Evolutionary conservation across 768 basidiomycete genomes (phyloP).

Genomic region (Cystofilobasidium ferigula): DNA sequence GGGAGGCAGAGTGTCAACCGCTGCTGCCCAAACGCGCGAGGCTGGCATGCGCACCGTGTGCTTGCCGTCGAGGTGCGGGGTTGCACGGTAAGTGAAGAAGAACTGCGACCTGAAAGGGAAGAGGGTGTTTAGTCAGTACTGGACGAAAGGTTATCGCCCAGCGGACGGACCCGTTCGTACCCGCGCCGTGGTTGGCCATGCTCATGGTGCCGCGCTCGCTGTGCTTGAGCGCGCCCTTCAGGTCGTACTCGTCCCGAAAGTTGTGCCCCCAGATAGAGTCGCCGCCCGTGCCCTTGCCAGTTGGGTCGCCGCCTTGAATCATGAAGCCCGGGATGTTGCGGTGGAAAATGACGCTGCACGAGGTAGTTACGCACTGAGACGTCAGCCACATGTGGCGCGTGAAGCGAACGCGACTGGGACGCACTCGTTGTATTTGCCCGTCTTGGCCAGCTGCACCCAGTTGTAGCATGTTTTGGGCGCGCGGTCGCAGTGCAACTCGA

Average conservation of each 20-base stretch:
- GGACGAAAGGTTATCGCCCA: not conserved
- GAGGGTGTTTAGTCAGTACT: not conserved
- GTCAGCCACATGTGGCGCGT: not conserved
- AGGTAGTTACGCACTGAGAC: not conserved
- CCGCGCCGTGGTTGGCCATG: constrained; percentile 91
- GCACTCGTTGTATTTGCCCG: constrained; percentile 83
- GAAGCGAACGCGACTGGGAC: constrained; percentile 23
- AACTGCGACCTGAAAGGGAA: constrained; percentile 64
- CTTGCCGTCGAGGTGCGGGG: constrained; percentile 53
- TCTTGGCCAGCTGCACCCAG: constrained; percentile 81
- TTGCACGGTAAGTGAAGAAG: constrained; percentile 74
- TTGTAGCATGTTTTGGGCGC: constrained; percentile 99
- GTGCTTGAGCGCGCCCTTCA: constrained; percentile 78
- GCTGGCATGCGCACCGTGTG: too few relatives aligned
- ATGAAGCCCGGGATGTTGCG: constrained; percentile 27
- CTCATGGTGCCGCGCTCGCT: constrained; percentile 72
- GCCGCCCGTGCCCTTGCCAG: constrained; percentile 88
- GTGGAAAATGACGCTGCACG: constrained; percentile 23
- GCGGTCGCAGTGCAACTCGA: constrained; percentile 74
- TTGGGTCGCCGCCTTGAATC: constrained; percentile 95
- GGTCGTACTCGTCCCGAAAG: constrained; percentile 85
- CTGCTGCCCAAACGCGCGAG: too few relatives aligned
- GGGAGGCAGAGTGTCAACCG: too few relatives aligned
- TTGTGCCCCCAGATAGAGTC: constrained; percentile 88
- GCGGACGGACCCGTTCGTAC: constrained; percentile 59